Evolutionary conservation across 108 stramenopile species (phyloP).

Genomic region (Asterionellopsis glacialis): DNA sequence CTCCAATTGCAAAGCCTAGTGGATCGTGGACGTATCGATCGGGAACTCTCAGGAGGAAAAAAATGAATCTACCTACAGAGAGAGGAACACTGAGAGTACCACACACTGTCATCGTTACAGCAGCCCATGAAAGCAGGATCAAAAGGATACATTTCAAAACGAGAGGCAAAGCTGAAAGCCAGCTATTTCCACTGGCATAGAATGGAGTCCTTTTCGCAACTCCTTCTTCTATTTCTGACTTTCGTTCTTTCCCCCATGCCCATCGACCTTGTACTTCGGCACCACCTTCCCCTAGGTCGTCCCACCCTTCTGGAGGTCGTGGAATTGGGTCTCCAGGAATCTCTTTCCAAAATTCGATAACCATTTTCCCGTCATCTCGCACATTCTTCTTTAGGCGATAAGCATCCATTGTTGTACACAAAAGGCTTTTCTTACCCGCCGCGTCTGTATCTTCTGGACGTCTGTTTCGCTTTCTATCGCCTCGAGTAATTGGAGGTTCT

Average conservation of each 20-base stretch:
- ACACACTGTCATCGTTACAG: conserved; percentile 37
- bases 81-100: conserved; percentile 43
- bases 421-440: conserved; percentile 6
- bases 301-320: conserved; percentile 88
- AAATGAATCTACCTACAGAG: conserved; percentile 42
- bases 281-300: conserved; percentile 81
- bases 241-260: conserved; percentile 74
- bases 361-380: neutral
- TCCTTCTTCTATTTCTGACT: conserved; percentile 65
- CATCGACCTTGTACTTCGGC: conserved; percentile 81
- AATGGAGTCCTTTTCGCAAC: conserved; percentile 63
- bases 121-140: conserved; percentile 62
- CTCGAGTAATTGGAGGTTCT: conserved; percentile 11
- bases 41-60: conserved; percentile 49
- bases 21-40: conserved; percentile 70
- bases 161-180: conserved; percentile 1
- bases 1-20: conserved; percentile 64
- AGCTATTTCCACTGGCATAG: conserved; percentile 18
- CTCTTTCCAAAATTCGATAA: conserved; percentile 74
- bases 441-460: neutral
- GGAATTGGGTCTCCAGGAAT: conserved; percentile 53
- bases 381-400: conserved; percentile 46
- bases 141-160: conserved; percentile 38
- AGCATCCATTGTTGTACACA: conserved; percentile 67
- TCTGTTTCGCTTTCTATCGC: conserved; percentile 4